Evolutionary conservation across 208 protist species (phyloP), one percentile per base, ranked within the genome.

Genomic region (Lotmaria passim): DNA sequence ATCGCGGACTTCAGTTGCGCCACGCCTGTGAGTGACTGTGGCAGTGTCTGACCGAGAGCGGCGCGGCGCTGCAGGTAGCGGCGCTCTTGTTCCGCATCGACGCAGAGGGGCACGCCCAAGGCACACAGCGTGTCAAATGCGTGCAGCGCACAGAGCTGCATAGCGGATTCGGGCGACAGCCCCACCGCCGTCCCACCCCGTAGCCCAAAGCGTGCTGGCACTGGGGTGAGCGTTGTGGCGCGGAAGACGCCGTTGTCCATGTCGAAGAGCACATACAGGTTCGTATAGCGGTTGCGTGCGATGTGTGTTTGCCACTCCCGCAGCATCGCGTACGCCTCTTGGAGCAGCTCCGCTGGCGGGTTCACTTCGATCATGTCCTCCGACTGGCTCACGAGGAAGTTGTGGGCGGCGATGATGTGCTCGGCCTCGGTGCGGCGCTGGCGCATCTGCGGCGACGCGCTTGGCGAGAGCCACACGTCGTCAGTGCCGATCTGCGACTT

Each of bases 401-500:
- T 89, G 62, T 91, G 73, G 6, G 73, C 51, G 0, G 78, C 73
- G 28, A 92, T 75, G 39, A 93, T 78, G 43, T 71, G 78, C 78
- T 95, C 85, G n/a, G 68, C 69, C 24, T 83, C 62, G 33, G 74
- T 86, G 31, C 83, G 78, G 38, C 43, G 34, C 28, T 56, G 53
- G 44, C 61, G 44, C 60, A 39, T 11, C 23, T 64, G 44, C 3
- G 48, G 48, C 31, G 41, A 34, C 21, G 67, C 74, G 36, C 48
- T 51, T 0, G 57, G 53, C 34, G 79, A 73, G 23, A 95, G 73
- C 85, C 85, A 91, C 0, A 83, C 70, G 1, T 93, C 90, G 46
- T 95, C 86, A 7, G 69, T 80, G 31, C 85, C 90, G 1, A 86
- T 69, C 56, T 86, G 81, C 48, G 90, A 83, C 77, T 94, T 96